Base-by-base conservation (phyloP, 305 asterid genomes). In the Striga hermonthica region DNA sequence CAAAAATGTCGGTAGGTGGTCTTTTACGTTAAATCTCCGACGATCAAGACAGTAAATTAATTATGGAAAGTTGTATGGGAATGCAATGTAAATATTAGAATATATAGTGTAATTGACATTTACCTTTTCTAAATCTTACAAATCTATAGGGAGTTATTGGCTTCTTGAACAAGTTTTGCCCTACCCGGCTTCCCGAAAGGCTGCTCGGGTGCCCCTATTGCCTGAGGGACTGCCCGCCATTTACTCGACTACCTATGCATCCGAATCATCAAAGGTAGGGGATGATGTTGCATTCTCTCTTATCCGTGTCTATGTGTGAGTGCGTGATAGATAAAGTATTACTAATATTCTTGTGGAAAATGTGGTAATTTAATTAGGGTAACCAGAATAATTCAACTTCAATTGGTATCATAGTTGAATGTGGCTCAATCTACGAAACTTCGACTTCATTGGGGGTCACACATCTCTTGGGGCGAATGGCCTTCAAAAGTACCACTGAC, bases 391-490 rank as follows among this genome's bases (percentile, higher is more conserved):
- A 93, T 74, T 82, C 82, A 35, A 93, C 97, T 52, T 91, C 97
- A 16, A 81, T 90, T 67, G 99, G 98, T n/a, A 6, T 77, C 90
- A 62, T 89, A 79, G 94, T 94, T 71, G 91, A 88, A 71, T 80
- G 91, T 66, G 99, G 98, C 52, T 82, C 99, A 74, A 88, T 85
- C 67, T 79, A 88, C 53, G 98, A 94, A 79, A 79, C 78, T 37
- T 96, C 96, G 4, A 81, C 65, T 57, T 64, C 91, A 13, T 90
- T 78, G 74, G 99, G 99, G 44, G 87, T 78, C 64, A 82, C 98
- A 5, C 99, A 91, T 74, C 90, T 94, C 48, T 76, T 91, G 81
- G 97, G 90, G 74, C 95, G 96, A 9, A 86, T 94, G 95, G 91
- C 99, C 72, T 88, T 88, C 75, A 94, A 94, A 81, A 91, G 86